Conservation (phyloP, 2,329 filamentous ascomycete species). For the Penicillium aurantiogriseum region DNA sequence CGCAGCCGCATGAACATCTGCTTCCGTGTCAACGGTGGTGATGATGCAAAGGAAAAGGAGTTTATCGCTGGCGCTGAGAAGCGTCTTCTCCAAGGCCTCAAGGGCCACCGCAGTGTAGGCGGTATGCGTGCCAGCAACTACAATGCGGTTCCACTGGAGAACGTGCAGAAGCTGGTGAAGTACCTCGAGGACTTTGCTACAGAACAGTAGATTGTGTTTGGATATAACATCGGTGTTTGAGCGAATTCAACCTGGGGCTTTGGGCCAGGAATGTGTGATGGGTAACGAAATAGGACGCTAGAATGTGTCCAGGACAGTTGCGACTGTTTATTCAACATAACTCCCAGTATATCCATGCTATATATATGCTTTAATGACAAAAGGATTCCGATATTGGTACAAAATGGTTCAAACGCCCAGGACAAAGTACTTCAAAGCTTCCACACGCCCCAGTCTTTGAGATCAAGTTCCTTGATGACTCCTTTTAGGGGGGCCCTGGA, state of each 20-base stretch:
- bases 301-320: slow-evolving; percentile 10
- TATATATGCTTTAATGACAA: slow-evolving; percentile 9
- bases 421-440: slow-evolving; percentile 50
- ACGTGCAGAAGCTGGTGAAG: slow-evolving; percentile 42
- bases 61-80: slow-evolving; percentile 74
- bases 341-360: slow-evolving; percentile 11
- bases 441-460: slow-evolving; percentile 57
- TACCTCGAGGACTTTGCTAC: slow-evolving; percentile 56
- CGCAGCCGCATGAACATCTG: slow-evolving; percentile 95
- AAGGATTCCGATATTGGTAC: slow-evolving; percentile 12
- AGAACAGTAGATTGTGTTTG: slow-evolving; percentile 15
- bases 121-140: slow-evolving; percentile 88
- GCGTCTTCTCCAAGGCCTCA: slow-evolving; percentile 71
- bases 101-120: slow-evolving; percentile 83
- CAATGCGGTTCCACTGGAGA: slow-evolving; percentile 67
- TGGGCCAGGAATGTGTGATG: slow-evolving; percentile 12
- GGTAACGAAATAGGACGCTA: slow-evolving; percentile 13
- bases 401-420: slow-evolving; percentile 1
- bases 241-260: slow-evolving; percentile 19
- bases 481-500: slow-evolving; percentile 74
- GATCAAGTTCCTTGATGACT: slow-evolving; percentile 60
- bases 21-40: slow-evolving; percentile 69
- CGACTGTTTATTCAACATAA: slow-evolving; percentile 26
- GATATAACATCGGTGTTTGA: slow-evolving; percentile 9
- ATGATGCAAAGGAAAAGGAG: slow-evolving; percentile 70